Evolutionary conservation across 345 rosid species (phyloP).

Genomic region (Raphanus raphanistrum): DNA sequence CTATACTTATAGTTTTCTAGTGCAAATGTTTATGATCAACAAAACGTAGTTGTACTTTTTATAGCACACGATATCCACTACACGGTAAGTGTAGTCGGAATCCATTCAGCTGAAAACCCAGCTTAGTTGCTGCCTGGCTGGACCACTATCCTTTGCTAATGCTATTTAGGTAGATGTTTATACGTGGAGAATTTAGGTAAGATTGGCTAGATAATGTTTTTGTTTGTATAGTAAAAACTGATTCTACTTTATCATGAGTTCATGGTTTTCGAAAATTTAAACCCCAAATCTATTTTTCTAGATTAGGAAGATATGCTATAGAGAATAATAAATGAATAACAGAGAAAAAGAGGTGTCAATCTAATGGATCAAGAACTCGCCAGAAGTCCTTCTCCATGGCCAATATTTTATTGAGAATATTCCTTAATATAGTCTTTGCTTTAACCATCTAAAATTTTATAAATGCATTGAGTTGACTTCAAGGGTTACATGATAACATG

Average conservation of each 20-base stretch:
- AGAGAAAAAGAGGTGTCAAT: background rate
- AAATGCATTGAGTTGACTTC: background rate
- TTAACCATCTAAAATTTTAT: background rate
- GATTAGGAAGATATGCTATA: background rate
- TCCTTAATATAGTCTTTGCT: background rate
- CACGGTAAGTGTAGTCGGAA: background rate
- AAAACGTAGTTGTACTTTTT: background rate
- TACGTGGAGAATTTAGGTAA: conserved; percentile 34
- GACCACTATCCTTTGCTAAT: conserved; percentile 21
- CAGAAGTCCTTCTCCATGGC: conserved; percentile 8
- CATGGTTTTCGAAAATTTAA: conserved; percentile 4
- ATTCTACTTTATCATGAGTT: background rate
- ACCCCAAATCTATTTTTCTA: background rate
- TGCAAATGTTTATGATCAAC: background rate
- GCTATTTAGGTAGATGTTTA: conserved; percentile 14
- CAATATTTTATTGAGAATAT: conserved; percentile 17
- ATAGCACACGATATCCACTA: background rate
- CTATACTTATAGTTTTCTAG: background rate
- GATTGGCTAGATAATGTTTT: background rate
- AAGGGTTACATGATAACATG: background rate
- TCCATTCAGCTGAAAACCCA: conserved; percentile 10
- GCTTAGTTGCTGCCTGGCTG: conserved; percentile 18
- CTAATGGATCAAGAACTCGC: conserved; percentile 14
- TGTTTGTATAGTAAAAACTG: background rate
- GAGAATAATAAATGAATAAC: background rate